Percentiles rank a stretch among this genome's conserved stretches.
These are phyloP conservation scores for Buxus sempervirens DNA, from an alignment of 164 flowering plant species.

Conservation along the genomic window DNA sequence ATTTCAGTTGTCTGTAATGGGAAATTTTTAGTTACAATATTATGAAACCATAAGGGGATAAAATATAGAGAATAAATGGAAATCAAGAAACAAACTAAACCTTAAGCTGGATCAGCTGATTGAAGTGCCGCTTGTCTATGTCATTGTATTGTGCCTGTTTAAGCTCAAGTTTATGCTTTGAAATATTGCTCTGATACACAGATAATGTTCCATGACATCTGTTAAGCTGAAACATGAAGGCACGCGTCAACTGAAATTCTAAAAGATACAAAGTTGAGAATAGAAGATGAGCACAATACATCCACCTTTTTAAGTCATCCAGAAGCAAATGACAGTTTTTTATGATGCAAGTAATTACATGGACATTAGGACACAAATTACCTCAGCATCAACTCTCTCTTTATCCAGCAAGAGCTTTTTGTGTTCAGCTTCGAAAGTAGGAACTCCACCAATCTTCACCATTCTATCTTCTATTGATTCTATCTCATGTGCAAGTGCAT, in stretches of 20 bases:
- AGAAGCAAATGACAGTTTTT: no score
- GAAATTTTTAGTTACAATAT: not conserved
- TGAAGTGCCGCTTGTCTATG: conserved; percentile 87
- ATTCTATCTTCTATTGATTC: conserved; percentile 70
- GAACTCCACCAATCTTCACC: conserved; percentile 62
- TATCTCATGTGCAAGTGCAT: conserved; percentile 59
- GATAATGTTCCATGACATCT: conserved; percentile 74
- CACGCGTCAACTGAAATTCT: not conserved
- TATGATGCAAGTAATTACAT: no score
- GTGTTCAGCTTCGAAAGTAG: conserved; percentile 58
- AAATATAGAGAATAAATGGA: not conserved
- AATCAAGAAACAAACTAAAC: conserved; percentile 26
- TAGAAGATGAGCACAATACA: no score
- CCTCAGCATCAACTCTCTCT: conserved; percentile 87
- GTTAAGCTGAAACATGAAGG: conserved; percentile 52
- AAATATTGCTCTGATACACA: conserved; percentile 81
- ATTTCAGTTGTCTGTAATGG: conserved; percentile 89
- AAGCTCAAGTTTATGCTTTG: conserved; percentile 70
- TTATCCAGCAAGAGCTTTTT: conserved; percentile 58
- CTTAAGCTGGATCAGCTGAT: conserved; percentile 95
- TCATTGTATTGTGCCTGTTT: conserved; percentile 90
- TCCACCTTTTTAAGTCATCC: not conserved
- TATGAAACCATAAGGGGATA: not conserved
- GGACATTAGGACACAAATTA: conserved; percentile 14
- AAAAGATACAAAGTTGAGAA: no score